Base-by-base conservation (phyloP, 768 basidiomycete genomes). In the Sporobolomyces pararoseus region DNA sequence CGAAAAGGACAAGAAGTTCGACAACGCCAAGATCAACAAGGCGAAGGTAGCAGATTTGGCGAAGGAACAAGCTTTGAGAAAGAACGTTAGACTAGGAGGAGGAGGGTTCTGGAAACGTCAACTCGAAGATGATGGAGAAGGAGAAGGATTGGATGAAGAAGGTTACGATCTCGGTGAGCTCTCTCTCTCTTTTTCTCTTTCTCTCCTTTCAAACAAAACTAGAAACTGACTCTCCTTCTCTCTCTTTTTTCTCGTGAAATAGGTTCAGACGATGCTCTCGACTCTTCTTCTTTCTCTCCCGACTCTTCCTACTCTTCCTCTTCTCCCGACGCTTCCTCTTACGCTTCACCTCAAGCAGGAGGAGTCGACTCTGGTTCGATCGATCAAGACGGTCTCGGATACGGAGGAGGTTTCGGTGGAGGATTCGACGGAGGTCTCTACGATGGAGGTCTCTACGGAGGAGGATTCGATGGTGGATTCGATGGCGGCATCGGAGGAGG, bases 401-500 rank as follows among this genome's bases (percentile, higher is more conserved):
- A 10, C 39, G 39, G 39, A 42, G 39, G 39, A 42, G 39, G 39
- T 10, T 42, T 42, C 39, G n/a, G n/a, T n/a, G n/a, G n/a, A n/a
- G n/a, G 39, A 17, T 42, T 42, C 39, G 39, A 42, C 39, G 46
- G 46, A 47, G 46, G 46, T 47, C 46, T 47, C 21, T 47, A 47
- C 46, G 46, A 23, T 14, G 46, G 46, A 47, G 46, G 46, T 14
- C 46, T 47, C 46, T 47, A 13, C 19, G 54, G 25, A 16, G 54
- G 39, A 35, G 39, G 54, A 9, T 23, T 35, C 46, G 7, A 14
- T 6, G 46, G 46, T 37, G 61, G 76, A 88, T 92, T 86, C 95
- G 39, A 17, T 10, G 39, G 39, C 9, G 9, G 9, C 39, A 17
- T 9, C 39, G 39, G 39, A 42, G 17, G 9, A 9, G 39, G 46